These are phyloP conservation scores for Croton setiger DNA, from an alignment of 441 rosid species.

Conservation along the genomic window DNA sequence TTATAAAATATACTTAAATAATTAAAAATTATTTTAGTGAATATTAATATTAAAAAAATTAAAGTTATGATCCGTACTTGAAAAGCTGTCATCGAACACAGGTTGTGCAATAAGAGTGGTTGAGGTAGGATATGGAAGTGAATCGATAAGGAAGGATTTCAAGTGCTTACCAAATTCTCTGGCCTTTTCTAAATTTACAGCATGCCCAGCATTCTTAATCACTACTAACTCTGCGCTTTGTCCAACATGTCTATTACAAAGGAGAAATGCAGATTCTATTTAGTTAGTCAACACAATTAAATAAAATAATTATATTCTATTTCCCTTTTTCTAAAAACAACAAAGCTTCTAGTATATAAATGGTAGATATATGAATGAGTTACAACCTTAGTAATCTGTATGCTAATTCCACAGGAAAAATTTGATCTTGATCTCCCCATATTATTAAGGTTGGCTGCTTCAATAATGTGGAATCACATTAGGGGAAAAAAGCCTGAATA, in stretches of 20 bases:
- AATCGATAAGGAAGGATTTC: constrained; percentile 46
- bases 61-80: no score
- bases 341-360: no score
- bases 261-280: background rate
- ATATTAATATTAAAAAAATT: no score
- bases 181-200: constrained; percentile 68
- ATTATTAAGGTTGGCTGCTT: constrained; percentile 46
- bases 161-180: constrained; percentile 60
- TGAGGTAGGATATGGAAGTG: constrained; percentile 1
- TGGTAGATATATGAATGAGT: no score
- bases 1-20: background rate
- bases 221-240: constrained; percentile 55
- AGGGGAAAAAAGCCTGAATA: background rate
- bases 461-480: no score
- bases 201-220: constrained; percentile 75
- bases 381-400: constrained; percentile 54
- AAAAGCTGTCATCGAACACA: no score
- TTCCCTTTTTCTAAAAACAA: no score
- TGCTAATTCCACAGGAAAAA: constrained; percentile 66
- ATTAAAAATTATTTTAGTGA: no score
- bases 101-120: no score
- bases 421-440: constrained; percentile 77
- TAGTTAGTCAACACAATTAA: background rate
- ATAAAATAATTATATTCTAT: no score
- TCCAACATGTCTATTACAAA: constrained; percentile 48